Evolutionary conservation across 208 protist species (phyloP).

Genomic region (Leishmania lainsoni): DNA sequence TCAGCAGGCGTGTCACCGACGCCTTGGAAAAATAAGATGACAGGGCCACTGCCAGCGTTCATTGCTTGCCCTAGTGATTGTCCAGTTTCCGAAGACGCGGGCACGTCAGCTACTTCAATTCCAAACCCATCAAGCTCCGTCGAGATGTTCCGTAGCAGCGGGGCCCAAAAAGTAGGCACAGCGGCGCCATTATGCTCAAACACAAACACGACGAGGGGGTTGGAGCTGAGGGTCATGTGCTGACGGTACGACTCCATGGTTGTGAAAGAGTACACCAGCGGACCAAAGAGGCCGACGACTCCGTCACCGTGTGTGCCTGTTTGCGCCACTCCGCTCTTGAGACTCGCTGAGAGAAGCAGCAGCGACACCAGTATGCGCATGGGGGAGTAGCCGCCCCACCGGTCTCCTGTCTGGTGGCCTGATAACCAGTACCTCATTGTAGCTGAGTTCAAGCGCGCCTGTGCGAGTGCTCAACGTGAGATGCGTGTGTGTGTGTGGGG

Average conservation of each 20-base stretch:
- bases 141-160: constrained; percentile 26
- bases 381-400: neutral
- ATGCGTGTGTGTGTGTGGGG: too few species aligned
- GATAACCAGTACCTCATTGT: neutral
- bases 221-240: constrained; percentile 15
- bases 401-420: neutral
- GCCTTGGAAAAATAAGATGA: constrained; percentile 44
- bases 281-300: constrained; percentile 4
- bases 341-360: neutral
- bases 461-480: neutral
- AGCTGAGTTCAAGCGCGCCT: neutral
- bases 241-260: constrained; percentile 16
- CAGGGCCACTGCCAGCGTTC: neutral
- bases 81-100: constrained; percentile 19
- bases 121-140: constrained; percentile 18
- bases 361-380: neutral
- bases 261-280: constrained; percentile 12
- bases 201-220: constrained; percentile 24
- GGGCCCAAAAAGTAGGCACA: constrained; percentile 20
- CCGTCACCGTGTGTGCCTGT: neutral
- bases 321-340: neutral
- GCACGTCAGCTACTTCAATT: constrained; percentile 29
- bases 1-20: constrained; percentile 20
- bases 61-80: constrained; percentile 13
- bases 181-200: constrained; percentile 9